Evolutionary conservation across 176 grass and related monocot species (phyloP), one percentile per base, ranked within the genome.

Genomic region (Hordeum vulgare): DNA sequence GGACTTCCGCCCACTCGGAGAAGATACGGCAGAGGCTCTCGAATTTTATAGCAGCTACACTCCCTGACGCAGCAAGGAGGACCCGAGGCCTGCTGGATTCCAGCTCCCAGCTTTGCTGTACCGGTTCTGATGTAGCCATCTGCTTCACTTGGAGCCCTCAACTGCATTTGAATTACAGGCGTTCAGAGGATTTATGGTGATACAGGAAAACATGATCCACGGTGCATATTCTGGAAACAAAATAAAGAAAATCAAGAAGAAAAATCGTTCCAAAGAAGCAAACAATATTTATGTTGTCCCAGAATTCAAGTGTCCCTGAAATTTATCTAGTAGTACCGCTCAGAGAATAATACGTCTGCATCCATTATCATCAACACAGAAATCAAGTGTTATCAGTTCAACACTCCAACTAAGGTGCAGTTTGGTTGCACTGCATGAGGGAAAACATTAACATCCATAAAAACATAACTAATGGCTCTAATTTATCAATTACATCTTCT

Each of bases 1-100:
- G 89, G 41, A 96, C 93, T 77, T 96, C 93, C 0, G 93, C 96
- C 96, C 96, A 96, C 69, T 94, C 91, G 5, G 88, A 86, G 75
- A 99, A 99, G 31, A 85, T 85, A 34, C 84, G 93, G 8, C 93
- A 96, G 7, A 99, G 87, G 77, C 41, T 71, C 76, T 96, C 96
- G 69, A 99, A 99, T 87, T 99, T 96, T 83, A 99, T 94, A 65
- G 96, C 83, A 66, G 93, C 96, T 53, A 99, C 96, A 79, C 96
- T 96, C 77, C 96, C 96, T 64, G 91, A 92, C 57, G 89, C 93
- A 78, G 93, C 93, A 34, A 99, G 85, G 39, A 99, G 93, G 42
- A 99, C 83, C 69, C 73, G 88, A 29, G 96, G 91, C 75, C 79
- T 99, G 41, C 40, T 72, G 62, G 85, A 82, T 18, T 86, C 76